phyloP scores from a whole-genome alignment of 129 eudicot genomes.

The Mikania micrantha region DNA sequence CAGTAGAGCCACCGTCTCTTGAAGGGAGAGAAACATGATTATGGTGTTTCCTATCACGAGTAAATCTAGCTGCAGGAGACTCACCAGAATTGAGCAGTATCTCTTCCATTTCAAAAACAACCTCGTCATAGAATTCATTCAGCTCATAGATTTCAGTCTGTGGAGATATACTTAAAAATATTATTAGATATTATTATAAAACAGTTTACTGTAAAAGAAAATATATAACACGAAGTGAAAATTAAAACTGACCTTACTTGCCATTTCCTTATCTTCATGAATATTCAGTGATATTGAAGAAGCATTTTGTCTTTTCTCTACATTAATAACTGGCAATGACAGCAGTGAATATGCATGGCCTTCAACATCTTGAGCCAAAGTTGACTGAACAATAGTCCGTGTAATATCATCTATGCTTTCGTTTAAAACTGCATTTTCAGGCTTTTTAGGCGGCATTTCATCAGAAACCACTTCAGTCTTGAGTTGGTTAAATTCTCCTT shows the following conservation, averaged over 20 bases:
- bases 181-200: background rate
- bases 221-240: background rate
- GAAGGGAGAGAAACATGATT: constrained; percentile 44
- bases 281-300: constrained; percentile 20
- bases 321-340: constrained; percentile 20
- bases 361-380: constrained; percentile 30
- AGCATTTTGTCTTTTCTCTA: constrained; percentile 16
- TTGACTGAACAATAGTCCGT: constrained; percentile 22
- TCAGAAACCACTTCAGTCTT: constrained; percentile 22
- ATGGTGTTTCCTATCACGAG: constrained; percentile 27
- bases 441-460: constrained; percentile 13
- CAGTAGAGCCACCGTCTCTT: constrained; percentile 81
- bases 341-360: constrained; percentile 25
- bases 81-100: constrained; percentile 65
- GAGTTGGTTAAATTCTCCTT: constrained; percentile 27
- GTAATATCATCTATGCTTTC: constrained; percentile 22
- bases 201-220: background rate
- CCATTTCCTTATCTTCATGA: constrained; percentile 36
- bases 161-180: constrained; percentile 1
- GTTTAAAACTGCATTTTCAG: constrained; percentile 4
- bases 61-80: constrained; percentile 48
- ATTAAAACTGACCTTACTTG: constrained; percentile 43
- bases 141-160: constrained; percentile 52
- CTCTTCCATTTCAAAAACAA: constrained; percentile 92
- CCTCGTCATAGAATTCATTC: constrained; percentile 60